These are phyloP conservation scores for Salisapilia sapeloensis DNA, from an alignment of 352 stramenopile species.

Conservation along the genomic window DNA sequence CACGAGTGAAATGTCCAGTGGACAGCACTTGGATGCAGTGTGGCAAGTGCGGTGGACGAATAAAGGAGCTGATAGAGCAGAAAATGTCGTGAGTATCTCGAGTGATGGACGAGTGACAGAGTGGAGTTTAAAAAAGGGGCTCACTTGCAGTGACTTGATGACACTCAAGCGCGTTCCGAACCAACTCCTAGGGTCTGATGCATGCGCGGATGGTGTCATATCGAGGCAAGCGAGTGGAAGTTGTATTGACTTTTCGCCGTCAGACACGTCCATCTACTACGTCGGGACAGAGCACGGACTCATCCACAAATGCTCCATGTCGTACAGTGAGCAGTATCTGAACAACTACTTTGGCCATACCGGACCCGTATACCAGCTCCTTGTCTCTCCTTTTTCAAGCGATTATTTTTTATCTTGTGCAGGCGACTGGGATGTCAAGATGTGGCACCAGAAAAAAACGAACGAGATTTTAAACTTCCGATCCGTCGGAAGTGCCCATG, in stretches of 20 bases:
- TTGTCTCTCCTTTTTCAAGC: constrained; percentile 73
- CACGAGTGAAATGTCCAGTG: constrained; percentile 29
- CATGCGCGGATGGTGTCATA: constrained; percentile 72
- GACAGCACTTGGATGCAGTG: constrained; percentile 82
- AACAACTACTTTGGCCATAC: constrained; percentile 81
- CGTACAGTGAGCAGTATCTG: constrained; percentile 90
- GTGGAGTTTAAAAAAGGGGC: constrained; percentile 87
- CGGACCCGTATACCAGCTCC: constrained; percentile 79
- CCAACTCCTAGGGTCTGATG: constrained; percentile 37
- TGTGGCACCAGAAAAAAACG: constrained; percentile 56
- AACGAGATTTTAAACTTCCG: constrained; percentile 49
- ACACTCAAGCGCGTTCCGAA: constrained; percentile 77
- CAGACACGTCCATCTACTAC: constrained; percentile 78
- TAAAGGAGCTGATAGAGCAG: constrained; percentile 62
- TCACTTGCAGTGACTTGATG: constrained; percentile 82
- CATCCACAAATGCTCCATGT: constrained; percentile 85
- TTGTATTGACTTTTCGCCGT: constrained; percentile 73
- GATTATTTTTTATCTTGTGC: constrained; percentile 80
- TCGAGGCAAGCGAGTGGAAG: constrained; percentile 73
- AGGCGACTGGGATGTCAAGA: constrained; percentile 80
- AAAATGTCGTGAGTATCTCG: constrained; percentile 83
- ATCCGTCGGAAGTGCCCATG: constrained; percentile 59
- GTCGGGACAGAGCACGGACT: constrained; percentile 84
- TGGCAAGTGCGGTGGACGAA: constrained; percentile 88
- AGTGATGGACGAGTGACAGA: constrained; percentile 84